These are phyloP conservation scores for Botryotinia narcissicola DNA, from an alignment of 2,329 filamentous ascomycete species.

Conservation along the genomic window DNA sequence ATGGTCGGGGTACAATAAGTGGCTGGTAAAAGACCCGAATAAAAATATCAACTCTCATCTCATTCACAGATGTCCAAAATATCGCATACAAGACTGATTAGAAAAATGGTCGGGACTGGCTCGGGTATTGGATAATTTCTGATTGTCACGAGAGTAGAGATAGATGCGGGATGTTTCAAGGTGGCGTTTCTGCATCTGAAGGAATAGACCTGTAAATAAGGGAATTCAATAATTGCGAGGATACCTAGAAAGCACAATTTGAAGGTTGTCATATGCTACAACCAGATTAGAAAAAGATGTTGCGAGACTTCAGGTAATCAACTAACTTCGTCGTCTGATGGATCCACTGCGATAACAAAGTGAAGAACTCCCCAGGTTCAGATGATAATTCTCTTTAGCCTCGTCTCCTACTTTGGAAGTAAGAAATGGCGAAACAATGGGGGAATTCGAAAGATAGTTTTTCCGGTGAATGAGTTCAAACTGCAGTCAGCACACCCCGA, in stretches of 20 bases:
- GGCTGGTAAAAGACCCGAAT: conserved; percentile 13
- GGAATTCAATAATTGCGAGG: background rate
- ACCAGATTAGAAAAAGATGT: background rate
- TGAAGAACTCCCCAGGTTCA: background rate
- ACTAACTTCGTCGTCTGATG: background rate
- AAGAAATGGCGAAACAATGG: background rate
- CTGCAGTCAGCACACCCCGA: conserved; percentile 5
- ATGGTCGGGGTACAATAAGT: background rate
- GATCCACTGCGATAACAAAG: background rate
- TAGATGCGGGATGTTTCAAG: background rate
- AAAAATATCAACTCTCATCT: background rate
- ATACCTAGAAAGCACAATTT: background rate
- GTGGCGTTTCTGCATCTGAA: background rate
- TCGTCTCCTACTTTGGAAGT: background rate
- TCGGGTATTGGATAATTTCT: background rate
- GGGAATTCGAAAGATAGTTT: background rate
- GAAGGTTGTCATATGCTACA: background rate
- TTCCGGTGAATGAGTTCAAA: background rate
- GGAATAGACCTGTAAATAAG: background rate
- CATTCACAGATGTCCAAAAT: background rate
- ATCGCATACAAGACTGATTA: background rate
- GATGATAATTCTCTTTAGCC: background rate
- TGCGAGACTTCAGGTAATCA: background rate
- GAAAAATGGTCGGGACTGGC: background rate
- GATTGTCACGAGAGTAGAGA: background rate